Percentiles rank a stretch among this genome's conserved stretches.
These are phyloP conservation scores for Vitellaria paradoxa DNA, from an alignment of 179 eudicot genomes.

Conservation along the genomic window DNA sequence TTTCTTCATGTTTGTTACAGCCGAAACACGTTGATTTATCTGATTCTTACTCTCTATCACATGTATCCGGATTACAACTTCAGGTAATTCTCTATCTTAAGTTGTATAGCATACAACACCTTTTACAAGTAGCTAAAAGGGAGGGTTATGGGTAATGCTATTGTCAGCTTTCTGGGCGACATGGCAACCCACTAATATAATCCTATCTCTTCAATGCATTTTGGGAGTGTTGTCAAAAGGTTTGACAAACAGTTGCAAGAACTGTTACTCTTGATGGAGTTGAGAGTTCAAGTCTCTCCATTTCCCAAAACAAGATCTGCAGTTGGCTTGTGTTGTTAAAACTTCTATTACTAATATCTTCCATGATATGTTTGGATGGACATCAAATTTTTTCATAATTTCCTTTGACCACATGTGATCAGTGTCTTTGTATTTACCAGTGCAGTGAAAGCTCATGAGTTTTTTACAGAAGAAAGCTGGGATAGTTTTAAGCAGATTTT, in stretches of 20 bases:
- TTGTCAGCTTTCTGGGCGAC: conserved; percentile 97
- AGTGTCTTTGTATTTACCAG: conserved; percentile 53
- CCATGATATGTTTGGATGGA: conserved; percentile 14
- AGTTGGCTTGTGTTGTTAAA: conserved; percentile 8
- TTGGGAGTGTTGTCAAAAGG: conserved; percentile 99
- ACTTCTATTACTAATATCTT: background rate
- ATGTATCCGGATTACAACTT: conserved; percentile 97
- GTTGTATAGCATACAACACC: background rate
- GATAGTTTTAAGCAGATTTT: conserved; percentile 86
- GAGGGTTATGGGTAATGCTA: conserved; percentile 99
- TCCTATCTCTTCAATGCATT: conserved; percentile 42
- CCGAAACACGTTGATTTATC: conserved; percentile 88
- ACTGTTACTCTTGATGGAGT: conserved; percentile 98
- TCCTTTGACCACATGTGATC: conserved; percentile 35
- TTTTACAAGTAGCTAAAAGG: conserved; percentile 23
- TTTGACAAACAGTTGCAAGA: conserved; percentile 87
- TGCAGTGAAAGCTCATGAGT: conserved; percentile 94
- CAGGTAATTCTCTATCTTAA: conserved; percentile 65
- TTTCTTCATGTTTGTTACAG: conserved; percentile 41
- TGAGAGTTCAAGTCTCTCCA: conserved; percentile 99
- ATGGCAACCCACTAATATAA: conserved; percentile 90
- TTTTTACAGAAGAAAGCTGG: conserved; percentile 87
- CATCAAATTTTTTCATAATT: conserved; percentile 28
- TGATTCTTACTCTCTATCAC: conserved; percentile 80
- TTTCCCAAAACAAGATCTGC: conserved; percentile 63